These are phyloP conservation scores for Francoa sonchifolia DNA, from an alignment of 441 rosid species.

Conservation along the genomic window DNA sequence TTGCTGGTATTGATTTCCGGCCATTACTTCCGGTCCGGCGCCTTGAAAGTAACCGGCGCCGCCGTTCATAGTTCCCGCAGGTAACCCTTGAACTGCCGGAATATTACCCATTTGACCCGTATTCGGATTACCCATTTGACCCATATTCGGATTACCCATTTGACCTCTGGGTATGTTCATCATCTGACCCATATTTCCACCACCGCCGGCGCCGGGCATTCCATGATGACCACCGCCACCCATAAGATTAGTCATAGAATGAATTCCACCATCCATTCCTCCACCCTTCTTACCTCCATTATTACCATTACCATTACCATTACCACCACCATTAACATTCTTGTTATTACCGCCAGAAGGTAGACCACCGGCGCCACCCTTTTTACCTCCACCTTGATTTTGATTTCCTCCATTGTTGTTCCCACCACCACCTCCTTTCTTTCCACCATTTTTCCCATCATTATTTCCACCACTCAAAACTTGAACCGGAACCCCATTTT, in stretches of 20 bases:
- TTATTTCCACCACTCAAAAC: conserved; percentile 37
- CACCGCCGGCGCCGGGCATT: background rate
- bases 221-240: conserved; percentile 5
- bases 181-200: background rate
- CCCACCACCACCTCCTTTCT: conserved; percentile 39
- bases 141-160: background rate
- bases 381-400: conserved; percentile 18
- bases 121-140: background rate
- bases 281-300: conserved; percentile 25
- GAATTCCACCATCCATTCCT: conserved; percentile 25
- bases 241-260: no score
- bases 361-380: conserved; percentile 1
- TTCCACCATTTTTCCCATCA: conserved; percentile 27
- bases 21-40: no score
- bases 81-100: conserved; percentile 66
- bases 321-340: conserved; percentile 14
- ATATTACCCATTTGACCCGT: conserved; percentile 6
- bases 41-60: conserved; percentile 37
- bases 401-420: conserved; percentile 35
- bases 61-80: conserved; percentile 35
- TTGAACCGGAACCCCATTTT: conserved; percentile 22
- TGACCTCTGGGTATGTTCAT: background rate
- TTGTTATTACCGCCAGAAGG: no score
- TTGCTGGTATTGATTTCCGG: conserved; percentile 16
- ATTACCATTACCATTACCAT: conserved; percentile 31